Conservation (phyloP, 257 asterid species). For the Ilex asprella region DNA sequence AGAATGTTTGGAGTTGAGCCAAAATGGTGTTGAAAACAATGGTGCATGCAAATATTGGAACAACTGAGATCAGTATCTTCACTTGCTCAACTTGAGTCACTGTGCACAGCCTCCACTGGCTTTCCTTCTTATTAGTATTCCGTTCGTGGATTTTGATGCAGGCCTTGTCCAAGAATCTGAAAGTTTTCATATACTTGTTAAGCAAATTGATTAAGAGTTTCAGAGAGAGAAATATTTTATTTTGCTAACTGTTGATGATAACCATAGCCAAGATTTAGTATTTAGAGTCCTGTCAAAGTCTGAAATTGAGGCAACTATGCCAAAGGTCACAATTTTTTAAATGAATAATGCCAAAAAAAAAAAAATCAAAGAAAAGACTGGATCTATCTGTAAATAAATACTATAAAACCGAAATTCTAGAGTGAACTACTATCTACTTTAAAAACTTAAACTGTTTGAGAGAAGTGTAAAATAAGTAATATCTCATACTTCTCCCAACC, state of each 20-base stretch:
- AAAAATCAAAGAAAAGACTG: no score
- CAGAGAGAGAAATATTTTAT: no score
- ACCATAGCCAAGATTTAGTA: no score
- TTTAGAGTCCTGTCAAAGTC: neutral
- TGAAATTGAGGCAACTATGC: no score
- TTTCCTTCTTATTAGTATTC: constrained; percentile 29
- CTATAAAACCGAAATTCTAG: no score
- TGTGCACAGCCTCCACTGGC: constrained; percentile 54
- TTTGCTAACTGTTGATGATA: no score
- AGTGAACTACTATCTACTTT: neutral
- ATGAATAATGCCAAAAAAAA: no score
- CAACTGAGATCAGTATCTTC: constrained; percentile 50
- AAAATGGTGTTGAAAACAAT: constrained; percentile 83
- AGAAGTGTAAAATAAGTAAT: no score
- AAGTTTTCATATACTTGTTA: neutral
- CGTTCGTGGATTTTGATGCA: constrained; percentile 45
- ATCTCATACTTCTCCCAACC: no score
- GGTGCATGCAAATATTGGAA: constrained; percentile 89
- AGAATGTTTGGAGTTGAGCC: constrained; percentile 91
- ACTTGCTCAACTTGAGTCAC: constrained; percentile 72
- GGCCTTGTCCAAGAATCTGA: constrained; percentile 90
- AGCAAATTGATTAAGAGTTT: neutral
- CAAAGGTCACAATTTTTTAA: no score
- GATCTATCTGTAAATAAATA: no score
- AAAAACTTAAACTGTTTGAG: neutral